Conservation (phyloP, 306 rosid species). For the Quercus parvula region DNA sequence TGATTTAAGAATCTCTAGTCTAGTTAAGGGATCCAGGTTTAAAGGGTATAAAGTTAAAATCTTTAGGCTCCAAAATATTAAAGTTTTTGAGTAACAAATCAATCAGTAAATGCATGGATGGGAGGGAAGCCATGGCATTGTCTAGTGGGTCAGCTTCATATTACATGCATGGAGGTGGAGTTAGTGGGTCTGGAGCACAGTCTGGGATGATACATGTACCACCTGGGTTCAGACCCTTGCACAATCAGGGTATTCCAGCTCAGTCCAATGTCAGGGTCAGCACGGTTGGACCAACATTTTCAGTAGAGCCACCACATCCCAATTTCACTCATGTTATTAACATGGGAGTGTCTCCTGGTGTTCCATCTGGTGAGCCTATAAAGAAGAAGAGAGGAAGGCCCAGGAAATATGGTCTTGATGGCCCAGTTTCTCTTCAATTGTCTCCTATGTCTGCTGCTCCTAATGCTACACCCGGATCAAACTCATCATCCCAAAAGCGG, state of each 20-base stretch:
- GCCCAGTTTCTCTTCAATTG: slow-evolving; percentile 65
- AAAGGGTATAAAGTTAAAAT: slow-evolving; percentile 14
- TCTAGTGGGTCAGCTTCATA: slow-evolving; percentile 83
- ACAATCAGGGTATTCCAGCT: slow-evolving; percentile 48
- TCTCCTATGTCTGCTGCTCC: slow-evolving; percentile 65
- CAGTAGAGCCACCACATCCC: slow-evolving; percentile 45
- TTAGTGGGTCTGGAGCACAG: slow-evolving; percentile 58
- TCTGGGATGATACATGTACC: slow-evolving; percentile 52
- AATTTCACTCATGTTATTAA: slow-evolving; percentile 51
- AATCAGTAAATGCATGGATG: slow-evolving; percentile 96
- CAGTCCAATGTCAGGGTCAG: slow-evolving; percentile 56
- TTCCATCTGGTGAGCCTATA: slow-evolving; percentile 58
- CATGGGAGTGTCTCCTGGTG: slow-evolving; percentile 48
- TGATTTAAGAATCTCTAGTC: slow-evolving; percentile 5
- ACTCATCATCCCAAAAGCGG: slow-evolving; percentile 42
- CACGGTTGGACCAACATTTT: slow-evolving; percentile 55
- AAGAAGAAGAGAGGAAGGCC: slow-evolving; percentile 97
- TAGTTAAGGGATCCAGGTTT: slow-evolving; percentile 12
- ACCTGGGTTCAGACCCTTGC: slow-evolving; percentile 65
- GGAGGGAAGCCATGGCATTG: slow-evolving; percentile 91
- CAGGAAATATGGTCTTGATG: slow-evolving; percentile 82
- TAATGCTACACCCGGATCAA: slow-evolving; percentile 47
- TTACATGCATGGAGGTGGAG: slow-evolving; percentile 75
- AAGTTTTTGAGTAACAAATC: slow-evolving; percentile 21
- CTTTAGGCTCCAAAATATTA: slow-evolving; percentile 13